Evolutionary conservation across 305 asterid genomes (phyloP).

Genomic region (Fraxinus floribunda): DNA sequence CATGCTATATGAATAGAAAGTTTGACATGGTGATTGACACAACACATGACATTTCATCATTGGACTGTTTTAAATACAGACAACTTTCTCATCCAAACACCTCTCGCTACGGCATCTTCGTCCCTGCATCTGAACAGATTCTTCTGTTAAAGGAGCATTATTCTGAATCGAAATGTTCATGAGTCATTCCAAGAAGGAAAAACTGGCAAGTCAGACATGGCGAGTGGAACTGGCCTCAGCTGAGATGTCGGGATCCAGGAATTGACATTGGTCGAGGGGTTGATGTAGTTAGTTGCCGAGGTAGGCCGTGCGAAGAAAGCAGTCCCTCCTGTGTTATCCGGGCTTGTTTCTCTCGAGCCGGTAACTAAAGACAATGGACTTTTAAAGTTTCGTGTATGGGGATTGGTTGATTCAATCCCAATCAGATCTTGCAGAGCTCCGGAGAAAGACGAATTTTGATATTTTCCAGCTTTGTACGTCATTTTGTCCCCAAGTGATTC

Average conservation of each 20-base stretch:
- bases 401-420: conserved; percentile 14
- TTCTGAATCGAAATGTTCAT: not conserved
- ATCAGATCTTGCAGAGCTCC: conserved; percentile 39
- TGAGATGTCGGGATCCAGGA: conserved; percentile 49
- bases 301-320: not conserved
- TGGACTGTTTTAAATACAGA: too few relatives aligned
- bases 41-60: too few relatives aligned
- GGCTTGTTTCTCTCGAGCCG: conserved; percentile 49
- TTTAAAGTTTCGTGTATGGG: conserved; percentile 40
- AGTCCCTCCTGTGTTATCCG: conserved; percentile 39
- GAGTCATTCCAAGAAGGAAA: conserved; percentile 65
- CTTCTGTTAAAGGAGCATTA: too few relatives aligned
- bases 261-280: conserved; percentile 4
- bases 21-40: too few relatives aligned
- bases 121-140: too few relatives aligned
- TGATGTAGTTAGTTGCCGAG: conserved; percentile 5
- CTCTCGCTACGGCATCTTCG: too few relatives aligned
- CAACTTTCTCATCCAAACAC: too few relatives aligned
- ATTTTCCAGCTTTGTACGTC: conserved; percentile 38
- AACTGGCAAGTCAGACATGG: conserved; percentile 64
- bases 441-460: conserved; percentile 20
- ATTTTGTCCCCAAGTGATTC: conserved; percentile 22
- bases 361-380: conserved; percentile 59
- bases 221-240: conserved; percentile 40
- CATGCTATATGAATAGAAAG: too few relatives aligned